phyloP scores from a whole-genome alignment of 192 early-diverging fungal genomes.

The Coemansia sp. region DNA sequence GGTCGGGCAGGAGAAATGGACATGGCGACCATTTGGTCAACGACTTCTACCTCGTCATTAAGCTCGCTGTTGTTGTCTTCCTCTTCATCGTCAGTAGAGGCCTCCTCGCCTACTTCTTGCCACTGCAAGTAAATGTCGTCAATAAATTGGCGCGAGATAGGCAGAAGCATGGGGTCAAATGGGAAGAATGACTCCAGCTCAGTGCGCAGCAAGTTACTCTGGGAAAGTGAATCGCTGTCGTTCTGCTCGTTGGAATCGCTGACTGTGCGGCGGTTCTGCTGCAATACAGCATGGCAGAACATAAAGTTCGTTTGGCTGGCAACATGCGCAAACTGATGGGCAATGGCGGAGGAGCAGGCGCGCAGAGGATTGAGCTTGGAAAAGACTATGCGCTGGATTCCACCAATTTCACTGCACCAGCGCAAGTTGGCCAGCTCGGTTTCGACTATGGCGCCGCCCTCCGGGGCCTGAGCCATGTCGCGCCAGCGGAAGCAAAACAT shows the following conservation, averaged over 20 bases:
- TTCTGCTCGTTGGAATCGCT: neutral
- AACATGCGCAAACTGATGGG: constrained; percentile 84
- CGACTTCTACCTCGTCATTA: constrained; percentile 37
- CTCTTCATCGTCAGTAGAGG: constrained; percentile 52
- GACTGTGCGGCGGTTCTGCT: constrained; percentile 59
- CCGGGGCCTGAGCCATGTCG: constrained; percentile 62
- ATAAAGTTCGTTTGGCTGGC: constrained; percentile 79
- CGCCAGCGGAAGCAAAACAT: constrained; percentile 96
- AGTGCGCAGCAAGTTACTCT: constrained; percentile 24
- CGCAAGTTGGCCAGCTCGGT: constrained; percentile 37
- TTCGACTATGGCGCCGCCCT: constrained; percentile 29
- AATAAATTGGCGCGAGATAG: constrained; percentile 69
- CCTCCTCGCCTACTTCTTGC: constrained; percentile 65
- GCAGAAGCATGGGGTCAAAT: constrained; percentile 88
- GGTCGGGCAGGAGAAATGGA: constrained; percentile 44
- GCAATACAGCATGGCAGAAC: constrained; percentile 83
- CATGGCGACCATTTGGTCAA: constrained; percentile 47
- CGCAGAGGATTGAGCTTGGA: constrained; percentile 79
- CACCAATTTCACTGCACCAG: constrained; percentile 69
- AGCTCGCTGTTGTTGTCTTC: constrained; percentile 58
- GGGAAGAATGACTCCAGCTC: constrained; percentile 87
- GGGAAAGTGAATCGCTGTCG: constrained; percentile 3
- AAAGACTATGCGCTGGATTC: constrained; percentile 73
- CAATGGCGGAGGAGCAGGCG: constrained; percentile 77
- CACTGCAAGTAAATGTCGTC: constrained; percentile 80